Evolutionary conservation across 352 stramenopile species (phyloP).

Genomic region (Blastocystis hominis): DNA sequence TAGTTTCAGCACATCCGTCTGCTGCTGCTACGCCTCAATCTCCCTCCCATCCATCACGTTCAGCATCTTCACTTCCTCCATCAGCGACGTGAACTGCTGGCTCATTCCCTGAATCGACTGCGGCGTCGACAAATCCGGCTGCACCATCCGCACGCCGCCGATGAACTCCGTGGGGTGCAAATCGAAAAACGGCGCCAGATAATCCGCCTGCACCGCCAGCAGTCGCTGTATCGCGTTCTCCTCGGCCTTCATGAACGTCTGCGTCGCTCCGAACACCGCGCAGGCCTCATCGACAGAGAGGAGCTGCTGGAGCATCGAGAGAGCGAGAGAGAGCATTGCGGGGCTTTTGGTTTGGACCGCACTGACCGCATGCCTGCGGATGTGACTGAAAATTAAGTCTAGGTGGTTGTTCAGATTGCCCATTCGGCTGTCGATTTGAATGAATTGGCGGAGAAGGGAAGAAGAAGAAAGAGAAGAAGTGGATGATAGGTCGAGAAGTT

Average conservation of each 20-base stretch:
- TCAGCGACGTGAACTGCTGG: neutral
- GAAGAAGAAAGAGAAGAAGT: too few relatives aligned
- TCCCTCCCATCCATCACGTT: neutral
- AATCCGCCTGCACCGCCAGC: neutral
- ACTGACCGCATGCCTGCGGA: neutral
- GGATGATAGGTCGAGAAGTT: too few relatives aligned
- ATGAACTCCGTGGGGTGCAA: conserved; percentile 50
- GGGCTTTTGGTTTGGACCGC: neutral
- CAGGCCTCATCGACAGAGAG: neutral
- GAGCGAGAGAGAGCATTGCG: neutral
- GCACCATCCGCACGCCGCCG: neutral
- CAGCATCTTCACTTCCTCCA: neutral
- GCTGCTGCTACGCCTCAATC: neutral
- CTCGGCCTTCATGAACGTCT: neutral
- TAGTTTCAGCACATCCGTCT: neutral
- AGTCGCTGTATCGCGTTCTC: neutral
- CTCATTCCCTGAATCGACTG: neutral
- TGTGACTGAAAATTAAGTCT: neutral
- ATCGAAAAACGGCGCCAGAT: conserved; percentile 20
- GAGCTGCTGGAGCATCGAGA: neutral
- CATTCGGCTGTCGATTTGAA: neutral
- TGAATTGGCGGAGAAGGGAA: neutral
- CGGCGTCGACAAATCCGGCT: neutral
- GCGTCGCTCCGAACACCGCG: neutral
- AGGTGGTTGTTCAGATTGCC: neutral